Base-by-base conservation (phyloP, 2,329 filamentous ascomycete genomes). In the Neofusicoccum laricinum region DNA sequence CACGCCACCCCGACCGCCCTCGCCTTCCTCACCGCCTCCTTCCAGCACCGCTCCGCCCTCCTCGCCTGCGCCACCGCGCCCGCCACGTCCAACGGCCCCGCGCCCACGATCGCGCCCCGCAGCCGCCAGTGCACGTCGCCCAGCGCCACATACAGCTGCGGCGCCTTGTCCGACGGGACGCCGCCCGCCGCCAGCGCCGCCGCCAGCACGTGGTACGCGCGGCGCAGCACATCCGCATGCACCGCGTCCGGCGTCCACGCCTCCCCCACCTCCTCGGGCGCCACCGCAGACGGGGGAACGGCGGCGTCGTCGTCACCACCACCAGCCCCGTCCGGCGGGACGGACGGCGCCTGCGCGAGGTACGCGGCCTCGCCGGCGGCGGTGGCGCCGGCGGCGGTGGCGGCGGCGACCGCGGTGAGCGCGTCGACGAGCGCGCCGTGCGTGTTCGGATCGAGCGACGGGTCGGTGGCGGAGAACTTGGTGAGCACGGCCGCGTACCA, bases 271-370 rank as follows among this genome's bases (percentile, higher is more conserved):
- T 67, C 68, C 64, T 73, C 72, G 1, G 17, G 62, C 32, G 43
- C 32, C 12, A 43, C 30, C 6, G 62, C 41, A 12, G 45, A 21
- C 17, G 50, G 10, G 15, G 12, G n/a, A 21, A 14, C 32, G 15
- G 61, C 10, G 8, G 32, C 41, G 1, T 40, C 49, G 3, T 19
- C 43, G 5, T 25, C 77, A 46, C 84, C 84, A 67, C 86, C 82
- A 12, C 82, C 77, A 14, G 84, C 77, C n/a, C n/a, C n/a, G n/a
- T n/a, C n/a, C n/a, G n/a, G n/a, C n/a, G n/a, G n/a, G 14, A 88
- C 79, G 2, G 85, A 82, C 63, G 87, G 85, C 5, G 85, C 85
- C 70, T 85, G 83, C 48, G 79, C 81, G 65, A 83, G 83, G 8
- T 86, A 78, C 15, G 78, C 80, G 65, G 82, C 80, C 14, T 59